A percentile compares a stretch with the other conserved stretches of the same genome.
Conservation (phyloP, 805 yeast genomes). For the Metschnikowia drakensbergensis region DNA sequence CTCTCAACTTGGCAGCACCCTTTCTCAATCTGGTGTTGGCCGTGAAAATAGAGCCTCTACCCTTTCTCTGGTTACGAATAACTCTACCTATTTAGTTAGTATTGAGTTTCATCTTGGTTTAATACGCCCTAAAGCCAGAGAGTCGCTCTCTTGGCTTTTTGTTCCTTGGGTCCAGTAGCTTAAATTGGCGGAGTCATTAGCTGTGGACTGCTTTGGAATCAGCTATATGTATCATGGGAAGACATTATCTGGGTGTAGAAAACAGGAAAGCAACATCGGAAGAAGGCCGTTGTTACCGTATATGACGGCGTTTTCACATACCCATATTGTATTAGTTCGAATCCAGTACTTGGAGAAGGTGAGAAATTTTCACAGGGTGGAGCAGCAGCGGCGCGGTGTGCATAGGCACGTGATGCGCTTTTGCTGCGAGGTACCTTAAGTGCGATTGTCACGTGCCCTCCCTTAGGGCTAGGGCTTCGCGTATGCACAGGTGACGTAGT, state of each 20-base stretch:
- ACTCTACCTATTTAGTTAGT: conserved; percentile 74
- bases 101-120: neutral
- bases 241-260: too few species aligned
- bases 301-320: conserved; percentile 11
- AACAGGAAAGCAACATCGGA: neutral
- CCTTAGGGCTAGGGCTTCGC: conserved; percentile 17
- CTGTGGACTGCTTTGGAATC: neutral
- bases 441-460: conserved; percentile 12
- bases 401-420: conserved; percentile 9
- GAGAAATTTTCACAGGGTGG: conserved; percentile 19
- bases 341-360: conserved; percentile 5
- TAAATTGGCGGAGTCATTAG: too few species aligned
- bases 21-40: conserved; percentile 99
- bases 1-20: conserved; percentile 99
- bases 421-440: neutral
- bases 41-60: conserved; percentile 99
- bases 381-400: conserved; percentile 7
- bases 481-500: neutral
- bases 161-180: too few species aligned
- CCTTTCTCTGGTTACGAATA: conserved; percentile 99
- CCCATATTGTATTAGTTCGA: conserved; percentile 20
- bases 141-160: too few species aligned
- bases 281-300: neutral
- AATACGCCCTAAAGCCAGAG: neutral
- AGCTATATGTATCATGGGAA: neutral